phyloP scores from a whole-genome alignment of 2,329 filamentous ascomycete species.

The Ceratocystis cubensis region DNA sequence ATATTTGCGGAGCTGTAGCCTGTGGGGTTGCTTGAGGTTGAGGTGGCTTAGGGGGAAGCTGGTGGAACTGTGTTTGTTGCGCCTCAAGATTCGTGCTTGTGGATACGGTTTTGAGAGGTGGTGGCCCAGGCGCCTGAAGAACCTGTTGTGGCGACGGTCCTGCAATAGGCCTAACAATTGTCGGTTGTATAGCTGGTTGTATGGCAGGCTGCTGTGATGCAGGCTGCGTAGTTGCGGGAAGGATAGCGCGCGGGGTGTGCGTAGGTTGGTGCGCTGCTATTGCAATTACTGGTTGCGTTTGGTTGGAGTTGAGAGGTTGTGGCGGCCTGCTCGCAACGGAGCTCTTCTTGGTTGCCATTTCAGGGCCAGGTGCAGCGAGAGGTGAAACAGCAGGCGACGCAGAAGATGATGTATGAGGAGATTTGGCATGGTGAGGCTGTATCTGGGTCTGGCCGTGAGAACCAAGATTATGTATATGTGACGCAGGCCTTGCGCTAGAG shows the following conservation, averaged over 20 bases:
- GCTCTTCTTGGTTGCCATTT: constrained; percentile 18
- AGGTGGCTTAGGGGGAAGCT: constrained; percentile 10
- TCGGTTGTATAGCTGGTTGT: constrained; percentile 1
- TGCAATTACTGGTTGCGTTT: not conserved
- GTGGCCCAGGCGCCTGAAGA: constrained; percentile 18
- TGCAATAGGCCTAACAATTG: not conserved
- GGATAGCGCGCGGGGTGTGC: not conserved
- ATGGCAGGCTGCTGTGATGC: not conserved
- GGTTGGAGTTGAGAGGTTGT: constrained; percentile 7
- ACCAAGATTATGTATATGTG: not conserved
- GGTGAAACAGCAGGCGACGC: constrained; percentile 13
- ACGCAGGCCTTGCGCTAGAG: not conserved
- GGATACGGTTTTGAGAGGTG: not conserved
- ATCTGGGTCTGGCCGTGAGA: not conserved
- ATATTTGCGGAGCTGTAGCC: not conserved
- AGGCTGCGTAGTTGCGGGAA: constrained; percentile 4
- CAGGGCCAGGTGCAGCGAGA: constrained; percentile 17
- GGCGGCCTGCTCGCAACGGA: not conserved
- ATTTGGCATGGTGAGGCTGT: not conserved
- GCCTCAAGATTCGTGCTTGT: constrained; percentile 25
- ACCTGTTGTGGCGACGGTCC: not conserved
- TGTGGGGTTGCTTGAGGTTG: not conserved
- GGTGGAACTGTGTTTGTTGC: constrained; percentile 29
- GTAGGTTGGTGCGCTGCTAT: not conserved
- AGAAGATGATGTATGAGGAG: not conserved